Conservation (phyloP, 345 rosid genomes). For the Brassica cretica region DNA sequence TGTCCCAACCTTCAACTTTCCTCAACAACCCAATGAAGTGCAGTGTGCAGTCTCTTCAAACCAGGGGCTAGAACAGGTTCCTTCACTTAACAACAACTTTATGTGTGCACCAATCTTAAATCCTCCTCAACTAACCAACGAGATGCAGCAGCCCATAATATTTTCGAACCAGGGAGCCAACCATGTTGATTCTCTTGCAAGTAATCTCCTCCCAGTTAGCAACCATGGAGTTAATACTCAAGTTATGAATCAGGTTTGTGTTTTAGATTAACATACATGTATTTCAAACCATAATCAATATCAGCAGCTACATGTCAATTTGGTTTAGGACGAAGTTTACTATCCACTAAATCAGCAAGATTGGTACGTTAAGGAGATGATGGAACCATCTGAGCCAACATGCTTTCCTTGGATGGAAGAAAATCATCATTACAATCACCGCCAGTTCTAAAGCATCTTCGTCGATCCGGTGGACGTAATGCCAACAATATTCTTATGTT, state of each 20-base stretch:
- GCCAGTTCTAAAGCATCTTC: neutral
- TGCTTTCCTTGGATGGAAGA: constrained; percentile 18
- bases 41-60: too few species aligned
- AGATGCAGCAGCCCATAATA: neutral
- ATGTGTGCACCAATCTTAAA: neutral
- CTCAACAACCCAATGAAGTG: neutral
- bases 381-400: neutral
- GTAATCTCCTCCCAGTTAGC: neutral
- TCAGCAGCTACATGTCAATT: neutral
- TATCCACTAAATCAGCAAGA: neutral
- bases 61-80: too few species aligned
- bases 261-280: neutral
- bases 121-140: neutral
- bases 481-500: neutral
- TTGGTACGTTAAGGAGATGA: neutral
- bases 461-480: neutral
- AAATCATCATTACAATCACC: neutral
- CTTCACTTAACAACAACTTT: too few species aligned
- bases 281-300: neutral
- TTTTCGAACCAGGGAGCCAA: neutral
- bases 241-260: constrained; percentile 16
- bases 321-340: neutral
- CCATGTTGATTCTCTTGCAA: neutral
- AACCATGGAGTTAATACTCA: neutral
- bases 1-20: neutral